Evolutionary conservation across 164 flowering plant genomes (phyloP), one percentile per base, ranked within the genome.

Genomic region (Macadamia integrifolia): DNA sequence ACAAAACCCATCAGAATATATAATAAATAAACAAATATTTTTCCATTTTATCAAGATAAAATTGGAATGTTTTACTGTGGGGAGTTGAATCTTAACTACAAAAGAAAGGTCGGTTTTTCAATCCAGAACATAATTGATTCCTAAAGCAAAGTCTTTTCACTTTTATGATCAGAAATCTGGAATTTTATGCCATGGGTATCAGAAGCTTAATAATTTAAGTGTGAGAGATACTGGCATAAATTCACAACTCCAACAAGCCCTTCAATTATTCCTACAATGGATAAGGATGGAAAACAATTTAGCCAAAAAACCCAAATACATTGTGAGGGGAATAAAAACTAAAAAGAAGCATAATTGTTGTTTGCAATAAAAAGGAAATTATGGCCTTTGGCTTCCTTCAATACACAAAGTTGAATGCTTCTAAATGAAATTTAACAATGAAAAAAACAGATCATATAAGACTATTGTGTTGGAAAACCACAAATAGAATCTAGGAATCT

Each of bases 221-320:
- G 67, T 30, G 67, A 61, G 80, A 77, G 80, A 77, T 77, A 64
- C 69, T 72, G 75, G 81, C 66, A 79, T 70, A 74, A 67, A 76
- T 75, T 80, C 82, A 69, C 48, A 53, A 30, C 44, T 23, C 61
- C 63, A 9, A 53, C 60, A 53, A 67, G 55, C 58, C 74, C 78
- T 59, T 13, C 1, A 56, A 58, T 76, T 78, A 76, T 80, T 78
- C 80, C 62, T 65, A 46, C 10, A 9, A 44, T 64, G 58, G 79
- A 74, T 78, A 60, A 58, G 35, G 75, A 56, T 48, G 52, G 60
- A 66, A 17, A 53, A n/a, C 18, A 53, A 53, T 14, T 11, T 53
- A 2, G 57, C 57, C 50, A 8, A 8, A 46, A 46, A 46, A 23
- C 23, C 23, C 50, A 46, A 4, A 53, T 1, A 53, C 17, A 53